phyloP scores from a whole-genome alignment of 2,329 filamentous ascomycete species.

The Aspergillus nomiae region DNA sequence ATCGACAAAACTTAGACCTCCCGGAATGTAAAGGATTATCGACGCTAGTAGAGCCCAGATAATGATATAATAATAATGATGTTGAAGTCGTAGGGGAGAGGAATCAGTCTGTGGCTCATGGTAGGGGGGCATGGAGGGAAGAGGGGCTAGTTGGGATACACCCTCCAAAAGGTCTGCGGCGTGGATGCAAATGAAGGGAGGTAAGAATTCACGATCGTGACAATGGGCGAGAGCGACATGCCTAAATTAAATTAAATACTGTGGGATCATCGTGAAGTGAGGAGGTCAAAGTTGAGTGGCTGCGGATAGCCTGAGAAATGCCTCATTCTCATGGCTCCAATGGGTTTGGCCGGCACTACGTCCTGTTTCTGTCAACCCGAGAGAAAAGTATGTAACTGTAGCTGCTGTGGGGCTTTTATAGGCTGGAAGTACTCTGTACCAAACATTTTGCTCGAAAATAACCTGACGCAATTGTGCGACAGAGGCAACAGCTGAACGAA shows the following conservation, averaged over 20 bases:
- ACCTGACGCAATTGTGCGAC: neutral
- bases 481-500: neutral
- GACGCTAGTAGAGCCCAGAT: constrained; percentile 71
- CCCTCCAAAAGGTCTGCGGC: neutral
- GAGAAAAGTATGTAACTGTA: neutral
- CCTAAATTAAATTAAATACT: neutral
- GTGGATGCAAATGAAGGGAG: too few relatives aligned
- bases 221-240: neutral
- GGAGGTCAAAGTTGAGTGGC: neutral
- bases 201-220: neutral
- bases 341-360: neutral
- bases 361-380: neutral
- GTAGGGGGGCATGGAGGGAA: constrained; percentile 8
- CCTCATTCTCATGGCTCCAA: neutral
- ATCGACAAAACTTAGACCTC: constrained; percentile 73
- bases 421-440: neutral
- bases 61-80: constrained; percentile 72
- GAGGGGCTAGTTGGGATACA: neutral
- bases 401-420: neutral
- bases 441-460: neutral
- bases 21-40: constrained; percentile 66
- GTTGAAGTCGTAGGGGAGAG: constrained; percentile 17
- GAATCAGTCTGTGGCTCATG: constrained; percentile 9
- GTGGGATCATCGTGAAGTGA: neutral
- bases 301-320: constrained; percentile 3